phyloP scores from a whole-genome alignment of 495 filamentous ascomycete genomes.

The Penicillium longicatenatum region DNA sequence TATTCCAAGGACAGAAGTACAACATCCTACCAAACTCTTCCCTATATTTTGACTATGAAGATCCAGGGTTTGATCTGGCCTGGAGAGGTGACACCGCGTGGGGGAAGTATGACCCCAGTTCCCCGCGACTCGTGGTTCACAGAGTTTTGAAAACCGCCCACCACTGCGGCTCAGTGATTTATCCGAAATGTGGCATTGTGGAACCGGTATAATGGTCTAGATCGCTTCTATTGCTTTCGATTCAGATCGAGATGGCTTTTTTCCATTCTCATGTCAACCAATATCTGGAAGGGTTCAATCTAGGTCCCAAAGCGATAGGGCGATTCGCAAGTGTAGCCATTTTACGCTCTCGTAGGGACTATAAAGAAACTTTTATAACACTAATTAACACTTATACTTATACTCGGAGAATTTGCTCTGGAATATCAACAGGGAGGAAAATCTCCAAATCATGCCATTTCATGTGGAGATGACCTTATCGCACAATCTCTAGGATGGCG shows the following conservation, averaged over 20 bases:
- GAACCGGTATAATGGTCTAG: background rate
- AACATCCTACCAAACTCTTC: background rate
- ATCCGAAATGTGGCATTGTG: conserved; percentile 5
- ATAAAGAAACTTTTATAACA: too few relatives aligned
- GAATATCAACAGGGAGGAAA: background rate
- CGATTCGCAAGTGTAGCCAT: background rate
- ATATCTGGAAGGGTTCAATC: background rate
- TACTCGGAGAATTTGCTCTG: background rate
- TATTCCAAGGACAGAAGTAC: background rate
- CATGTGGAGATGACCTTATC: conserved; percentile 6
- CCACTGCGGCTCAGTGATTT: conserved; percentile 12
- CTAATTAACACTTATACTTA: too few relatives aligned
- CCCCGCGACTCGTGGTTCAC: conserved; percentile 29
- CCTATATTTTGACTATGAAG: too few relatives aligned
- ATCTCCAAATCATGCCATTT: background rate
- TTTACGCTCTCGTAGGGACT: background rate
- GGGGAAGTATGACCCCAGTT: conserved; percentile 30
- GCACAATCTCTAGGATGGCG: background rate
- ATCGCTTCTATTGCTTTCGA: background rate
- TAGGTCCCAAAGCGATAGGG: conserved; percentile 1
- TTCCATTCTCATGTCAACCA: background rate
- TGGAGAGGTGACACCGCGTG: conserved; percentile 22
- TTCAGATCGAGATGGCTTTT: background rate
- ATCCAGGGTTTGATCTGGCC: conserved; percentile 10
- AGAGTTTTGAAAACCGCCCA: conserved; percentile 16